Evolutionary conservation across 306 rosid species (phyloP).

Genomic region (Hippophae gyantsensis): DNA sequence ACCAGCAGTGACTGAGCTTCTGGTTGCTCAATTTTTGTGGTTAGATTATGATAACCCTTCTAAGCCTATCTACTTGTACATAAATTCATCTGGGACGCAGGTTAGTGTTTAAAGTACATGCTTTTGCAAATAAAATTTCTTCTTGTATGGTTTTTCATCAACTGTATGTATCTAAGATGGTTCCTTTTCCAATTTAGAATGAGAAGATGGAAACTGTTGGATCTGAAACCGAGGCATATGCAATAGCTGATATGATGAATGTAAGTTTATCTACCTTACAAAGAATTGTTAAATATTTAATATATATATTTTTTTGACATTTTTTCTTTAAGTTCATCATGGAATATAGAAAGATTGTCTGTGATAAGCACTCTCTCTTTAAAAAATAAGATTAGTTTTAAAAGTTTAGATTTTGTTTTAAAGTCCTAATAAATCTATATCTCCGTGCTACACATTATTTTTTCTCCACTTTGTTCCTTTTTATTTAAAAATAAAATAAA

Average conservation of each 20-base stretch:
- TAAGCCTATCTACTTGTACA: constrained; percentile 80
- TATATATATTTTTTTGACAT: not conserved
- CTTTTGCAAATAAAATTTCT: not conserved
- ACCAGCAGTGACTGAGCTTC: constrained; percentile 90
- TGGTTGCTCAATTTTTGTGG: constrained; percentile 88
- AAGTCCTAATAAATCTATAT: too few relatives aligned
- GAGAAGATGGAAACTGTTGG: constrained; percentile 79
- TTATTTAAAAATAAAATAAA: not conserved
- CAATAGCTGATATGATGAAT: constrained; percentile 76
- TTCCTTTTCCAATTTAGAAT: constrained; percentile 39
- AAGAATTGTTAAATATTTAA: constrained; percentile 1
- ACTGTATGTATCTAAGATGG: constrained; percentile 4
- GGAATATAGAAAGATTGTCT: too few relatives aligned
- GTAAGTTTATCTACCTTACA: constrained; percentile 43
- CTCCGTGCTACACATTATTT: too few relatives aligned
- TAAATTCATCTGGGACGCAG: constrained; percentile 90
- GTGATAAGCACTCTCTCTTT: too few relatives aligned
- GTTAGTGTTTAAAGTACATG: constrained; percentile 27
- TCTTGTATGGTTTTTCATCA: constrained; percentile 6
- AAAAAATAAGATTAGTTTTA: too few relatives aligned
- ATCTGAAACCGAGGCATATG: constrained; percentile 83
- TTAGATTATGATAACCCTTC: constrained; percentile 75
- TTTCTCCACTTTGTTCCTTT: too few relatives aligned
- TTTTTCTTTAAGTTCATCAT: too few relatives aligned
- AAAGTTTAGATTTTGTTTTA: too few relatives aligned